These are phyloP conservation scores for Fusarium sublunatum DNA, from an alignment of 2,329 filamentous ascomycete genomes.

Conservation along the genomic window DNA sequence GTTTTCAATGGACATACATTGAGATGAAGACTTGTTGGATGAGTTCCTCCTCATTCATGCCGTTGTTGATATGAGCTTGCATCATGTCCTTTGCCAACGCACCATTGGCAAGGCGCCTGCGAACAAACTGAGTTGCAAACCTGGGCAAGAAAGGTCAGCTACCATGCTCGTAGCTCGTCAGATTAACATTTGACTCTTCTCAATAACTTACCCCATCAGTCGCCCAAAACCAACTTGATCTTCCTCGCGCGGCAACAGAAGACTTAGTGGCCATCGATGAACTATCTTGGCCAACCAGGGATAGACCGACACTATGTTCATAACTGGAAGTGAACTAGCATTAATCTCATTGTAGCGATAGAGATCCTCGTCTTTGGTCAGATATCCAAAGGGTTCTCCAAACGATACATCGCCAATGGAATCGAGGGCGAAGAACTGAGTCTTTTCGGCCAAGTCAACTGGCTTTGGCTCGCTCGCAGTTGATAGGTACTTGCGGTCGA, in stretches of 20 bases:
- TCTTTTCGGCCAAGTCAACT: constrained; percentile 62
- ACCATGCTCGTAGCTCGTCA: not conserved
- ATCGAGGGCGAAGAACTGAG: constrained; percentile 65
- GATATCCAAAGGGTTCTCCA: constrained; percentile 63
- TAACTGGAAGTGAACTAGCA: constrained; percentile 53
- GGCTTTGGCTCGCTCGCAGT: constrained; percentile 48
- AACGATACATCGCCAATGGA: constrained; percentile 65
- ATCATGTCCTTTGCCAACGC: constrained; percentile 52
- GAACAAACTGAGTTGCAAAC: constrained; percentile 40
- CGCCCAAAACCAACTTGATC: constrained; percentile 55
- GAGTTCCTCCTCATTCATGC: constrained; percentile 52
- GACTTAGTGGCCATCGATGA: constrained; percentile 52
- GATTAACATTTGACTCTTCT: fast-evolving
- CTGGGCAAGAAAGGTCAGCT: constrained; percentile 13
- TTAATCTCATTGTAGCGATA: constrained; percentile 59
- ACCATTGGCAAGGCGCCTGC: constrained; percentile 33
- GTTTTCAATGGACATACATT: constrained; percentile 44
- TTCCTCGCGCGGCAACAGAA: constrained; percentile 51
- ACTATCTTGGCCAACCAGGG: constrained; percentile 52
- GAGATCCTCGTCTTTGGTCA: constrained; percentile 61
- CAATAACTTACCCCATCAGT: constrained; percentile 51
- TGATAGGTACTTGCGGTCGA: constrained; percentile 61
- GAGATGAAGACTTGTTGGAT: constrained; percentile 55
- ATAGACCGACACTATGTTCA: constrained; percentile 53
- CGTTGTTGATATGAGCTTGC: constrained; percentile 54